Evolutionary conservation across 2,329 filamentous ascomycete species (phyloP), one percentile per base, ranked within the genome.

Genomic region (Colletotrichum acutatum): DNA sequence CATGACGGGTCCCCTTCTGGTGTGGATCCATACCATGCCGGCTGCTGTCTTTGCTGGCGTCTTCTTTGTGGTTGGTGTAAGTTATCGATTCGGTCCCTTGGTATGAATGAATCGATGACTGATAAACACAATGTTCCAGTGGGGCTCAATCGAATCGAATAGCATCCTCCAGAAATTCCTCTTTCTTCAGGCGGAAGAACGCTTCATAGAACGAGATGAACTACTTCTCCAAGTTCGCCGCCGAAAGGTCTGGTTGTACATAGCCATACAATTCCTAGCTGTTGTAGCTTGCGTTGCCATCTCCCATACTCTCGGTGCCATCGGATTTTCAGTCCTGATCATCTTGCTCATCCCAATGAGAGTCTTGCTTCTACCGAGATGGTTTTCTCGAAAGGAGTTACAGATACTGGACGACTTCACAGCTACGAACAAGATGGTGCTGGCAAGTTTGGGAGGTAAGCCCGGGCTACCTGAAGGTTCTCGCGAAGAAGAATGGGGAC

Each of bases 281-380:
- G 88, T 90, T 24, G 84, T 83, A 0, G 84, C 85, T 7, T 88
- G 86, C 3, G 88, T 91, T 14, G 89, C 87, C 0, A 88, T 91
- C 65, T 89, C 88, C 2, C 88, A 90, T 78, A 91, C 89, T 0
- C 87, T 90, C 28, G 89, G 87, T 0, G 89, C 88, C 0, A 89
- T 91, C 34, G 86, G 88, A 0, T 91, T 91, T 74, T 89, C 89
- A 0, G 84, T 91, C 16, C 84, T 90, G 64, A 90, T 91, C 71
- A 82, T 89, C 22, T 78, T 86, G 4, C 82, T 90, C 22, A 90
- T 91, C 8, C 89, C 89, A 0, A 76, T 90, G 34, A 81, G 88
- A 3, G 87, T 85, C 72, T 82, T 84, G 66, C 66, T 87, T 0
- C 79, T 90, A 74, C 88, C 89, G 0, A 76, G 80, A 19, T 87